Evolutionary conservation across 345 rosid species (phyloP).

Genomic region (Aegle marmelos): DNA sequence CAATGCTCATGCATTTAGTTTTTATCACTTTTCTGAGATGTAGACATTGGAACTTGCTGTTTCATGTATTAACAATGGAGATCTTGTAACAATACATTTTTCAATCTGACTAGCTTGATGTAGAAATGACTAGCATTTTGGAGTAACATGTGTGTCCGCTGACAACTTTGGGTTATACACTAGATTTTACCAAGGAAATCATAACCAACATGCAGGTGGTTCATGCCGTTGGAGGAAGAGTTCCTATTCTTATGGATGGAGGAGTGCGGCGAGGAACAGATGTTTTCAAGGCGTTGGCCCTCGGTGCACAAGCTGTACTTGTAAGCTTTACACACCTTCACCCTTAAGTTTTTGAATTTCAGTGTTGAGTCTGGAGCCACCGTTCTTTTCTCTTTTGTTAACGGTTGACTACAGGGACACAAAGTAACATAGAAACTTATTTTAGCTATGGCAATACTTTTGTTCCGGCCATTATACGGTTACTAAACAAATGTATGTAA

Average conservation of each 20-base stretch:
- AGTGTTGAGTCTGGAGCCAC: too few relatives aligned
- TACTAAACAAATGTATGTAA: not conserved
- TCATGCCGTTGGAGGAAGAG: conserved; percentile 59
- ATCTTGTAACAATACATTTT: not conserved
- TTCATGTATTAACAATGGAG: not conserved
- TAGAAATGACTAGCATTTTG: not conserved
- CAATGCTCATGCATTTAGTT: not conserved
- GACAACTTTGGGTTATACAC: not conserved
- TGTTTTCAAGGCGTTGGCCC: conserved; percentile 84
- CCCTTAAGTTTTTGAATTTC: not conserved
- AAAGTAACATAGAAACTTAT: too few relatives aligned
- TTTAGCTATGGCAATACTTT: too few relatives aligned
- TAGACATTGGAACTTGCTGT: not conserved
- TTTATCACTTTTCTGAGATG: too few relatives aligned
- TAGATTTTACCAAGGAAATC: not conserved
- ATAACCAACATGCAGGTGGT: conserved; percentile 46
- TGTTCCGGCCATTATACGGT: too few relatives aligned
- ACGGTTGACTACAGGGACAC: too few relatives aligned
- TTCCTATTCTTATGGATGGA: conserved; percentile 83
- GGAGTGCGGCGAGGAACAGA: conserved; percentile 85
- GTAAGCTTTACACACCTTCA: conserved; percentile 30
- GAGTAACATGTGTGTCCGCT: not conserved
- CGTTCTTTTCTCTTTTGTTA: too few relatives aligned
- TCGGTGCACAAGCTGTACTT: conserved; percentile 89
- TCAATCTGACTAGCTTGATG: not conserved